phyloP scores from a whole-genome alignment of 192 early-diverging fungal genomes.

The Radiomyces spectabilis region DNA sequence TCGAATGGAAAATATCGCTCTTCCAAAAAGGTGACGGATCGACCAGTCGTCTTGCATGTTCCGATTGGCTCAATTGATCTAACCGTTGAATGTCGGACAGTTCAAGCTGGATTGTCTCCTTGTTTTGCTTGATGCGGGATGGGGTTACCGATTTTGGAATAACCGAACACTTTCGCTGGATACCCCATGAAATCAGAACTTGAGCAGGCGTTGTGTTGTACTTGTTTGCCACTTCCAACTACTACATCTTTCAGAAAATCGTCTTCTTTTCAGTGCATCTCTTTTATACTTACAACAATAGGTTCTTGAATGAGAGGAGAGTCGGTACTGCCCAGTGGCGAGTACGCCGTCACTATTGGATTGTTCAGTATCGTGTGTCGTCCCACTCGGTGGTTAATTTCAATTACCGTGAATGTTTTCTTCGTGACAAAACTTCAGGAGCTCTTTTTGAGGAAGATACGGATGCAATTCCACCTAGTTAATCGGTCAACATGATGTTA shows the following conservation, averaged over 20 bases:
- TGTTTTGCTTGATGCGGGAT: conserved; percentile 19
- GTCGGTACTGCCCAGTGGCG: conserved; percentile 58
- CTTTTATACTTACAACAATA: conserved; percentile 13
- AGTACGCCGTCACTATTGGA: conserved; percentile 65
- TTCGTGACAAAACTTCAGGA: conserved; percentile 63
- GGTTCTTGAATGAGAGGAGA: conserved; percentile 14
- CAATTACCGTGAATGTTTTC: conserved; percentile 49
- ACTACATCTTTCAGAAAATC: background rate
- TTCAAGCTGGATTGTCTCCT: conserved; percentile 7
- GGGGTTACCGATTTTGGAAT: conserved; percentile 79
- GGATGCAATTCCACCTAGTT: conserved; percentile 81
- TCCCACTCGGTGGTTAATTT: background rate
- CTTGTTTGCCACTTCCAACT: conserved; percentile 53
- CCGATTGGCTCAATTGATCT: background rate
- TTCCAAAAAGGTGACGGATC: no score
- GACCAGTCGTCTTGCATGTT: no score
- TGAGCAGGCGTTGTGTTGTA: conserved; percentile 63
- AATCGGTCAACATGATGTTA: background rate
- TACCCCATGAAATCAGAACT: conserved; percentile 71
- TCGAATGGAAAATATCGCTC: no score
- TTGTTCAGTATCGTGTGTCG: background rate
- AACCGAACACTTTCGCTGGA: conserved; percentile 65
- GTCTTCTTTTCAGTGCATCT: background rate
- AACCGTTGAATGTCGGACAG: background rate
- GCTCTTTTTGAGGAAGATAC: conserved; percentile 59